Conservation (phyloP, 139 green algal genomes). For the Micractinium sp. region DNA sequence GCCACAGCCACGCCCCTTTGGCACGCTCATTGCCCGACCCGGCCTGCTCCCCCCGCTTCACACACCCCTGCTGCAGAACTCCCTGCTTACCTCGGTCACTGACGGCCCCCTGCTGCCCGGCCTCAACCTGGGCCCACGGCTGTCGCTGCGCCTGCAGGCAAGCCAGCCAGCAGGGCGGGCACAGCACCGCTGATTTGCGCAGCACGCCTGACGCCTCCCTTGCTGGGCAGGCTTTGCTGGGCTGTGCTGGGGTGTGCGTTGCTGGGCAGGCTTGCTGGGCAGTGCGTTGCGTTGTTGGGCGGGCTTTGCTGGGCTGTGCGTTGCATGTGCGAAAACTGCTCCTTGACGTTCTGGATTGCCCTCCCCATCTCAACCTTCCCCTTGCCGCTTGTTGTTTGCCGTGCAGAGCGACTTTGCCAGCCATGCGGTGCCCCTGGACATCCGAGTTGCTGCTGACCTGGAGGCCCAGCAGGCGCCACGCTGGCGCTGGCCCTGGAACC, state of each 20-base stretch:
- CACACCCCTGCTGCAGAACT: background rate
- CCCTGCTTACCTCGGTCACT: background rate
- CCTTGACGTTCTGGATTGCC: background rate
- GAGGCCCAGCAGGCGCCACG: background rate
- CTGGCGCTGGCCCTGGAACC: conserved; percentile 16
- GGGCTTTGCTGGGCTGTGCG: too few relatives aligned
- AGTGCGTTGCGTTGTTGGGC: too few relatives aligned
- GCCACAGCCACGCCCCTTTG: background rate
- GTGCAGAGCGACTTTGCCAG: conserved; percentile 26
- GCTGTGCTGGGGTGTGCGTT: background rate
- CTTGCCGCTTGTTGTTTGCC: background rate
- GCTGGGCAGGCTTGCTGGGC: background rate
- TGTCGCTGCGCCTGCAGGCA: conserved; percentile 29
- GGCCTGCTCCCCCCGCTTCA: background rate
- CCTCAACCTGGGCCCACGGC: conserved; percentile 8
- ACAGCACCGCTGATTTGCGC: background rate
- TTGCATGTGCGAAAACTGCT: too few relatives aligned
- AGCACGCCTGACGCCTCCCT: background rate
- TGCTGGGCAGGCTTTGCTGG: too few relatives aligned
- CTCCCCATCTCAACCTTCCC: background rate
- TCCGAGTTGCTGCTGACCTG: conserved; percentile 10
- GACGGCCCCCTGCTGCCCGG: conserved; percentile 23
- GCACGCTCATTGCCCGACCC: background rate
- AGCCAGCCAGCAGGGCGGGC: background rate
- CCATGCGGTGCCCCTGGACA: conserved; percentile 28